Evolutionary conservation across 2,329 filamentous ascomycete species (phyloP).

Genomic region (Alternaria infectoria): DNA sequence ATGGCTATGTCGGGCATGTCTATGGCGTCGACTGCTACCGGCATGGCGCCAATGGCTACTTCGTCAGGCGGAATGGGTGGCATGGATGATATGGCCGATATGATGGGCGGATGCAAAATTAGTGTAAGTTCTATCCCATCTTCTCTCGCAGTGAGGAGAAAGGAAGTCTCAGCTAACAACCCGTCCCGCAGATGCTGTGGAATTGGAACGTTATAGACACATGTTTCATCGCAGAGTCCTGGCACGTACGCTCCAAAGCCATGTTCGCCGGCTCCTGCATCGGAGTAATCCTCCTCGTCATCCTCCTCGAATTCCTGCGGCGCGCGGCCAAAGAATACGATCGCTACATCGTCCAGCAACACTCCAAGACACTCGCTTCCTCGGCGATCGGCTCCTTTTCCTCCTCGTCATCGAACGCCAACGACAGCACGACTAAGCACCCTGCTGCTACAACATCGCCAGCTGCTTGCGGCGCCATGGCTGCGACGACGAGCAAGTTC

Average conservation of each 20-base stretch:
- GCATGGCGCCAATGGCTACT: slow-evolving; percentile 21
- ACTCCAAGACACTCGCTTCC: slow-evolving; percentile 38
- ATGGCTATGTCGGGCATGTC: slow-evolving; percentile 13
- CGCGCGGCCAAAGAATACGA: slow-evolving; percentile 78
- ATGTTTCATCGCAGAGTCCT: slow-evolving; percentile 73
- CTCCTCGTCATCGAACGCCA: slow-evolving; percentile 16
- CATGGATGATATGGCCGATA: slow-evolving; percentile 31
- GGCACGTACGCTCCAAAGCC: slow-evolving; percentile 71
- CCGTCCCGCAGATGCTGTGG: slow-evolving; percentile 68
- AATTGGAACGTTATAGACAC: slow-evolving; percentile 77
- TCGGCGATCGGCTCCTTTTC: slow-evolving; percentile 10
- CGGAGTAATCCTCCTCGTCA: slow-evolving; percentile 74
- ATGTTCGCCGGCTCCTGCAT: slow-evolving; percentile 85
- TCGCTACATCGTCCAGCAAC: slow-evolving; percentile 65
- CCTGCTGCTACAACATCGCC: slow-evolving; percentile 9
- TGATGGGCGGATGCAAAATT: slow-evolving; percentile 42
- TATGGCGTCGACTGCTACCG: slow-evolving; percentile 7
- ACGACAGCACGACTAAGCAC: slow-evolving; percentile 19
- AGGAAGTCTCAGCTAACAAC: background rate
- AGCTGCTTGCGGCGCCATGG: background rate
- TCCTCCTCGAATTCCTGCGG: slow-evolving; percentile 74
- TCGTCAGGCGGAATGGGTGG: slow-evolving; percentile 24
- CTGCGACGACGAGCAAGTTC: slow-evolving; percentile 26
- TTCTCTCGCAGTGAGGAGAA: background rate
- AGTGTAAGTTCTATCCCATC: slow-evolving; percentile 23